Percentiles rank a stretch among this genome's conserved stretches.
These are phyloP conservation scores for Calonectria naviculata DNA, from an alignment of 2,329 filamentous ascomycete genomes.

Conservation along the genomic window DNA sequence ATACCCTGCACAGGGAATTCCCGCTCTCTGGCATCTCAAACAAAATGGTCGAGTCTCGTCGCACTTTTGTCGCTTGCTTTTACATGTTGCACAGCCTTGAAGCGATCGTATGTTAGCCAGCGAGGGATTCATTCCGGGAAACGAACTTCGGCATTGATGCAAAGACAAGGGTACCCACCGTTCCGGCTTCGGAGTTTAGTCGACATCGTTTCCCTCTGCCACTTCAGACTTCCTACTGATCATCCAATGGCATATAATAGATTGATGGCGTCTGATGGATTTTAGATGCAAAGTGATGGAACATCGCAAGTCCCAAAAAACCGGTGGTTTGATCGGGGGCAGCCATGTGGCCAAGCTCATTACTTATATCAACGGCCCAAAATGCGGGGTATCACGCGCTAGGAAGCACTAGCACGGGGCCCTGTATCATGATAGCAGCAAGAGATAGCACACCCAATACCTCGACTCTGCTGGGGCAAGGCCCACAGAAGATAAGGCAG, in stretches of 20 bases:
- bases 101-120: background rate
- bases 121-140: background rate
- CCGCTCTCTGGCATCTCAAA: background rate
- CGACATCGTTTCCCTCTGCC: background rate
- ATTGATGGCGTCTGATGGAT: too few relatives aligned
- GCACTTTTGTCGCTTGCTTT: background rate
- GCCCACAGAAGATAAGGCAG: background rate
- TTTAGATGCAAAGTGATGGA: background rate
- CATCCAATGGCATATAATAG: background rate
- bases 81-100: background rate
- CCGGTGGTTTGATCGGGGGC: background rate
- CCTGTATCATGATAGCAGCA: background rate
- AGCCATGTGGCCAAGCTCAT: background rate
- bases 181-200: background rate
- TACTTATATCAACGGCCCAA: background rate
- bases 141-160: too few relatives aligned
- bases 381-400: background rate
- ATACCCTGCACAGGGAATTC: background rate
- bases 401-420: background rate
- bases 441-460: background rate
- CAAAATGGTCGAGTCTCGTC: background rate
- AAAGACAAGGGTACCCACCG: background rate
- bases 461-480: background rate
- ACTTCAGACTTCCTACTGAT: background rate
- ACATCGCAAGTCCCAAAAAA: background rate